These are phyloP conservation scores for Hirsutella thompsonii DNA, from an alignment of 2,329 filamentous ascomycete species.

Conservation along the genomic window DNA sequence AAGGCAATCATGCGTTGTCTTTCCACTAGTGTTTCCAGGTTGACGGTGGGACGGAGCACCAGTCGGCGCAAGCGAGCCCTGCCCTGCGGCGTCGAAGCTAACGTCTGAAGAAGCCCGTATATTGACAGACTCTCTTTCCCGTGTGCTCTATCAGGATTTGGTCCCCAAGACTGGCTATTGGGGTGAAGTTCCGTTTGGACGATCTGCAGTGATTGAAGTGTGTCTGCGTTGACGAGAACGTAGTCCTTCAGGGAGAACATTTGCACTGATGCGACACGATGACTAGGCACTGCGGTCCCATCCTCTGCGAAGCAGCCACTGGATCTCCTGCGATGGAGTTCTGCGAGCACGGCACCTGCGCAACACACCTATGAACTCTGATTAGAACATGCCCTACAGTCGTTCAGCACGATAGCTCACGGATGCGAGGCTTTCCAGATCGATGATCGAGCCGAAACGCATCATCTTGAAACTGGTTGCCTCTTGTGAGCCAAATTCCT, in stretches of 20 bases:
- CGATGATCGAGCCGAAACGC: constrained; percentile 55
- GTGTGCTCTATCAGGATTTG: constrained; percentile 29
- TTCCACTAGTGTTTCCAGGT: constrained; percentile 54
- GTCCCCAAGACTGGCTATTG: constrained; percentile 62
- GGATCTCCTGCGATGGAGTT: constrained; percentile 51
- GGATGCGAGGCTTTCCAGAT: constrained; percentile 61
- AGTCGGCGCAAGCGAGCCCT: constrained; percentile 60
- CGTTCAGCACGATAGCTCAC: constrained; percentile 24
- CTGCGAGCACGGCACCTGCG: constrained; percentile 72
- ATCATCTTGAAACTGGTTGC: constrained; percentile 40
- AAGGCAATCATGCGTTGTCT: constrained; percentile 57
- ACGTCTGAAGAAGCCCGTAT: constrained; percentile 66
- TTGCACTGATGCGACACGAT: constrained; percentile 50
- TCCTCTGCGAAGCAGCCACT: constrained; percentile 51
- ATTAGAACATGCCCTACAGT: neutral
- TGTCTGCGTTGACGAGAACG: constrained; percentile 75
- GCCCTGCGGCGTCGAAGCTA: constrained; percentile 70
- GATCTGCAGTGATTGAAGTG: constrained; percentile 73
- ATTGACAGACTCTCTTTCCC: constrained; percentile 74
- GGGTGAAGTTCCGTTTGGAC: constrained; percentile 73
- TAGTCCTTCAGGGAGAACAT: constrained; percentile 57
- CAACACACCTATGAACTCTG: constrained; percentile 50
- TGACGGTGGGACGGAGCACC: constrained; percentile 66
- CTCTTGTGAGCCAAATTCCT: neutral
- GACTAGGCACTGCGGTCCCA: constrained; percentile 31